Percentiles rank a stretch among this genome's conserved stretches.
Evolutionary conservation across 2,329 filamentous ascomycete species (phyloP).

Genomic region (Fusarium bactridioides): DNA sequence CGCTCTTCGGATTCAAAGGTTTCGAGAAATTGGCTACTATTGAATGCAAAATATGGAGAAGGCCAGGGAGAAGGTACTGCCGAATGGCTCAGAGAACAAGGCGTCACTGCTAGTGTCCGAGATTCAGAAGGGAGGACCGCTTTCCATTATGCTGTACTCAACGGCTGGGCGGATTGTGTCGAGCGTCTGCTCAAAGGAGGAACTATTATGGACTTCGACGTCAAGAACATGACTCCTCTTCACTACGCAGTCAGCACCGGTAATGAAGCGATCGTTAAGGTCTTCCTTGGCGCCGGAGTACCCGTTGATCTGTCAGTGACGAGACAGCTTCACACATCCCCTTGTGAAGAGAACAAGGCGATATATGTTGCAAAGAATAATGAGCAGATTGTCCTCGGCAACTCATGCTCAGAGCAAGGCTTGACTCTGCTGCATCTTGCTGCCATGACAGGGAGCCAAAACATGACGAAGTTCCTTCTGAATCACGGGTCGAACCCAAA

Average conservation of each 20-base stretch:
- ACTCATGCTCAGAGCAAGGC: neutral
- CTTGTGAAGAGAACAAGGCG: neutral
- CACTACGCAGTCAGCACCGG: neutral
- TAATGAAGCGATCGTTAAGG: neutral
- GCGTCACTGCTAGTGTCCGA: neutral
- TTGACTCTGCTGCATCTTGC: neutral
- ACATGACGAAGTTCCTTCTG: neutral
- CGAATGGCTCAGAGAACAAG: neutral
- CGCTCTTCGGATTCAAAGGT: neutral
- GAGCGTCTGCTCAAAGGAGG: neutral
- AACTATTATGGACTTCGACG: neutral
- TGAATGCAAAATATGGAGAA: neutral
- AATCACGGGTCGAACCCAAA: neutral
- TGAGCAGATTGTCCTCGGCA: accelerated
- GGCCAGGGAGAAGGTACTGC: neutral
- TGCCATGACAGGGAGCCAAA: neutral
- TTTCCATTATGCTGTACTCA: neutral
- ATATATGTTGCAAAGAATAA: accelerated
- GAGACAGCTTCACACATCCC: neutral
- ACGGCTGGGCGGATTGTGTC: neutral
- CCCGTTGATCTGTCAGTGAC: neutral
- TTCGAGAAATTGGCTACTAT: neutral
- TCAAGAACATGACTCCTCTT: neutral
- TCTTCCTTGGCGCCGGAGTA: neutral
- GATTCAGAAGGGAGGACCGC: neutral